Percentiles rank a stretch among this genome's conserved stretches.
These are phyloP conservation scores for Pleurotus sapidus DNA, from an alignment of 768 basidiomycete genomes.

Conservation along the genomic window DNA sequence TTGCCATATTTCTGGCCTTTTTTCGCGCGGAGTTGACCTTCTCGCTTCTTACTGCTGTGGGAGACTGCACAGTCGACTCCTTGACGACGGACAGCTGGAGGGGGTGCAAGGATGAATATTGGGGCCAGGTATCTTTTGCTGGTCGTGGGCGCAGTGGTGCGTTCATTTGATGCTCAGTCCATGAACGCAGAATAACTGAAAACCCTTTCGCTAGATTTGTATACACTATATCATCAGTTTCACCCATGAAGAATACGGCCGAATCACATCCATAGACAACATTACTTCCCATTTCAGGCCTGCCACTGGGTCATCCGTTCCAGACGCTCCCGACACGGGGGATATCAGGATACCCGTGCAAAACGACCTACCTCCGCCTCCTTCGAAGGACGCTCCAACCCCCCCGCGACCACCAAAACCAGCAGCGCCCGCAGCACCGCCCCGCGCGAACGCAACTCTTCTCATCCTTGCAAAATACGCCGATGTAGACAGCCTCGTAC, in stretches of 20 bases:
- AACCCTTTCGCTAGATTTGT: conserved; percentile 22
- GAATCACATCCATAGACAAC: conserved; percentile 36
- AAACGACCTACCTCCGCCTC: background rate
- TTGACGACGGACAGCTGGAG: too few relatives aligned
- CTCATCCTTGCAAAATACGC: conserved; percentile 61
- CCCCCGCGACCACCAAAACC: background rate
- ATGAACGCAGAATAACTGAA: too few relatives aligned
- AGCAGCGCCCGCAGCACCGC: background rate
- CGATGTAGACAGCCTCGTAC: conserved; percentile 54
- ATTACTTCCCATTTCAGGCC: conserved; percentile 22
- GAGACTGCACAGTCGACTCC: too few relatives aligned
- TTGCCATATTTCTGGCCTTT: too few relatives aligned
- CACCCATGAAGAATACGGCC: conserved; percentile 43
- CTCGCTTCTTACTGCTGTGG: too few relatives aligned
- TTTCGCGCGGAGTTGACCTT: too few relatives aligned
- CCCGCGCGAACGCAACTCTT: conserved; percentile 35
- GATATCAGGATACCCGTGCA: background rate
- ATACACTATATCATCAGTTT: conserved; percentile 41
- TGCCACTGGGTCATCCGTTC: conserved; percentile 31
- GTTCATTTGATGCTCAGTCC: background rate
- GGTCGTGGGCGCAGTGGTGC: background rate
- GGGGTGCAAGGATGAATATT: background rate
- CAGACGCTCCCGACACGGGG: conserved; percentile 18
- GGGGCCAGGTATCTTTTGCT: background rate
- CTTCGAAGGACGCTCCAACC: background rate